Evolutionary conservation across 148 eudicot genomes (phyloP).

Genomic region (Drosera capensis): DNA sequence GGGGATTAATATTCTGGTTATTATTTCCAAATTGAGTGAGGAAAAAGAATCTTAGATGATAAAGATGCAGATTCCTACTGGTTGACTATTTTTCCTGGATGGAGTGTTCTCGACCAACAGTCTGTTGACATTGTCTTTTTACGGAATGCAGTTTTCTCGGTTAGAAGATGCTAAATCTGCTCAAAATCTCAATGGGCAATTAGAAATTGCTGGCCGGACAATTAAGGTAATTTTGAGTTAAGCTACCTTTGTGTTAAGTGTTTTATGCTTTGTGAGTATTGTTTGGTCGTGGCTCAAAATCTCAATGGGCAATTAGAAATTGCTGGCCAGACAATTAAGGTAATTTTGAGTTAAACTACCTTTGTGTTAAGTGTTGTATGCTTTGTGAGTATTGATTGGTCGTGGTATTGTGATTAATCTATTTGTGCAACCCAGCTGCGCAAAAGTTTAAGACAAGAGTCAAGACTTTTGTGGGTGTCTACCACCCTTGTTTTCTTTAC

Average conservation of each 20-base stretch:
- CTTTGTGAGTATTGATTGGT: background rate
- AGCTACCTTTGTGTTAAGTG: background rate
- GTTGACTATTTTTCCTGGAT: background rate
- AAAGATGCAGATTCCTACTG: background rate
- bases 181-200: conserved; percentile 62
- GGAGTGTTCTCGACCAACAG: background rate
- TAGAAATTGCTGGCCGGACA: conserved; percentile 79
- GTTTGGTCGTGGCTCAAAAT: conserved; percentile 56
- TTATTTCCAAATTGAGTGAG: too few relatives aligned
- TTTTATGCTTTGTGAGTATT: background rate
- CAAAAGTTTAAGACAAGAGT: too few relatives aligned
- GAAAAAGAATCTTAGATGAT: too few relatives aligned
- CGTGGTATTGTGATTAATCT: too few relatives aligned
- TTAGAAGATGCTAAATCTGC: conserved; percentile 91
- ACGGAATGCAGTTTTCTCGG: conserved; percentile 58
- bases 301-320: conserved; percentile 82
- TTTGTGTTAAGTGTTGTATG: background rate
- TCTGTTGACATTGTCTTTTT: background rate
- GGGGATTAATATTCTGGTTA: too few relatives aligned
- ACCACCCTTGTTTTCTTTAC: too few relatives aligned
- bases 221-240: conserved; percentile 46
- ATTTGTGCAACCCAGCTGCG: too few relatives aligned
- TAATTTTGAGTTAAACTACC: conserved; percentile 5
- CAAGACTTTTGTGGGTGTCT: too few relatives aligned
- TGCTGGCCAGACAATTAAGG: conserved; percentile 85